Percentiles rank a stretch among this genome's conserved stretches.
Evolutionary conservation across 2,329 filamentous ascomycete genomes (phyloP).

Genomic region (Cadophora gregata): DNA sequence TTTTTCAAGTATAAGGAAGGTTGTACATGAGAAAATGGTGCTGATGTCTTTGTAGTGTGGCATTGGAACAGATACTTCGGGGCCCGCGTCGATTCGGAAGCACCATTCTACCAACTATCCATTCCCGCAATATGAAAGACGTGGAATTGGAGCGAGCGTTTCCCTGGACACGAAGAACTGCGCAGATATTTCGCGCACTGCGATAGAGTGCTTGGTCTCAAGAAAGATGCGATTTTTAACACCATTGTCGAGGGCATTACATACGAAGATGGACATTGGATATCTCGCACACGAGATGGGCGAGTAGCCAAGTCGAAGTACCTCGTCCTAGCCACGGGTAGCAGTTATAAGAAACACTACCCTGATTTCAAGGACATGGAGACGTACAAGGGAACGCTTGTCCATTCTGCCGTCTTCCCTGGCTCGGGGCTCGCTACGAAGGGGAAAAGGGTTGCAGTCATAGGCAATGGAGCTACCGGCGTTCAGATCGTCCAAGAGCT

Average conservation of each 20-base stretch:
- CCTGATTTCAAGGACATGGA: not conserved
- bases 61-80: not conserved
- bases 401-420: not conserved
- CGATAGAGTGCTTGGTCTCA: not conserved
- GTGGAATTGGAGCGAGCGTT: not conserved
- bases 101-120: not conserved
- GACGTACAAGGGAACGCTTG: not conserved
- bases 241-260: not conserved
- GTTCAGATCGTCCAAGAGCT: conserved; percentile 1
- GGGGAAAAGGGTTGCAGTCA: not conserved
- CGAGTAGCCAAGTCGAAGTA: not conserved
- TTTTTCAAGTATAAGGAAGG: too few species aligned
- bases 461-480: not conserved
- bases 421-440: not conserved
- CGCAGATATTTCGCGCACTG: not conserved
- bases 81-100: not conserved
- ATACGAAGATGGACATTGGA: not conserved
- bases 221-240: conserved; percentile 1
- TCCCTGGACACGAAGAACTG: not conserved
- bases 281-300: not conserved
- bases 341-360: not conserved
- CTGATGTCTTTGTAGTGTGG: not conserved
- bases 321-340: not conserved
- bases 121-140: not conserved
- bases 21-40: too few species aligned